These are phyloP conservation scores for Thermomyces lanuginosus DNA, from an alignment of 2,329 filamentous ascomycete genomes.

Conservation along the genomic window DNA sequence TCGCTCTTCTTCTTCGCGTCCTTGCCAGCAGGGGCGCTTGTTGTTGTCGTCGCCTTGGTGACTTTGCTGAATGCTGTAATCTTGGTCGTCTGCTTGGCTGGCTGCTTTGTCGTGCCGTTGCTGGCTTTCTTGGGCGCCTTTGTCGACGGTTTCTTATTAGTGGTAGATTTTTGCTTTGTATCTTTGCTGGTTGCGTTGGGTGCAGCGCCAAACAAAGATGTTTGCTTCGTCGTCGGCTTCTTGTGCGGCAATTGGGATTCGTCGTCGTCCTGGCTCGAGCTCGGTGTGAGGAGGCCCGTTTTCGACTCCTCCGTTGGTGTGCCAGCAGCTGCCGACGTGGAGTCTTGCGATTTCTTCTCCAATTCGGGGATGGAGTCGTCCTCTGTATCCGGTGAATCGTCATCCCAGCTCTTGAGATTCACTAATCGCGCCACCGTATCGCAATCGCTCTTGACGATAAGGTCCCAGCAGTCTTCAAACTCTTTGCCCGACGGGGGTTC, in stretches of 20 bases:
- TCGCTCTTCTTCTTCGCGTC: slow-evolving; percentile 12
- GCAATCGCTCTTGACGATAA: slow-evolving; percentile 72
- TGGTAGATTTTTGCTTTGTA: slow-evolving; percentile 8
- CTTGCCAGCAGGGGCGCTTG: slow-evolving; percentile 10
- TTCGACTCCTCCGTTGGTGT: slow-evolving; percentile 22
- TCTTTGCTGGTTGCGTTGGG: slow-evolving; percentile 18
- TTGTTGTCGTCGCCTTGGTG: slow-evolving; percentile 15
- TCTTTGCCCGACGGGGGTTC: slow-evolving; percentile 69
- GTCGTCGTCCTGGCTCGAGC: slow-evolving; percentile 25
- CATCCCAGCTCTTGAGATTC: slow-evolving; percentile 43
- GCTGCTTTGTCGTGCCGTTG: slow-evolving; percentile 8
- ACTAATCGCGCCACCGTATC: slow-evolving; percentile 70
- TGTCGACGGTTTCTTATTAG: slow-evolving; percentile 2
- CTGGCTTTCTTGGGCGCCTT: slow-evolving; percentile 7
- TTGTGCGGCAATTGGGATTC: slow-evolving; percentile 11
- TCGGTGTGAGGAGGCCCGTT: slow-evolving; percentile 26
- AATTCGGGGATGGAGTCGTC: slow-evolving; percentile 29
- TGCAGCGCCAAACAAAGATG: slow-evolving; percentile 6
- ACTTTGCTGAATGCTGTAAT: slow-evolving; percentile 20
- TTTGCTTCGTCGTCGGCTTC: slow-evolving; percentile 5
- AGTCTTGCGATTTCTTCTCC: slow-evolving; percentile 25
- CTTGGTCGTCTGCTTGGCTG: slow-evolving; percentile 10
- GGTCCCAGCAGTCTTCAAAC: slow-evolving; percentile 83
- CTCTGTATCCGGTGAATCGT: slow-evolving; percentile 26
- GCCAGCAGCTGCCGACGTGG: slow-evolving; percentile 24